phyloP scores from a whole-genome alignment of 352 stramenopile species.

The Globisporangium nunn region DNA sequence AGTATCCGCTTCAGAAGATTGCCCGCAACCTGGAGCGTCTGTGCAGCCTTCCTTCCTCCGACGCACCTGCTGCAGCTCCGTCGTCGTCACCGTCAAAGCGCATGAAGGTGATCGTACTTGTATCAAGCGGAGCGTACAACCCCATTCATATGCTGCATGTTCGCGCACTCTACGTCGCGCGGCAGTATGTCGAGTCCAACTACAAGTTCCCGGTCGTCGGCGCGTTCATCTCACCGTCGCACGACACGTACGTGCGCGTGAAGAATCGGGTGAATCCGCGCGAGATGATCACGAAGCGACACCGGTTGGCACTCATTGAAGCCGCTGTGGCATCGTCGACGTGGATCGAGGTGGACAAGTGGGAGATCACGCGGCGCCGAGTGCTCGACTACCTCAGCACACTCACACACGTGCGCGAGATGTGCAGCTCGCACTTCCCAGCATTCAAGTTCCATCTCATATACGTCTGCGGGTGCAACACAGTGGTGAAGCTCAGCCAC shows the following conservation, averaged over 20 bases:
- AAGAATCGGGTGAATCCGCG: constrained; percentile 65
- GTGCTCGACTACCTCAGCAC: constrained; percentile 76
- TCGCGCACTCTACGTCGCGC: constrained; percentile 65
- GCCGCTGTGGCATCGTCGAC: constrained; percentile 55
- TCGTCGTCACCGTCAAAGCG: constrained; percentile 22
- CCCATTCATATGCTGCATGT: constrained; percentile 76
- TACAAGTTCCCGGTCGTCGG: constrained; percentile 75
- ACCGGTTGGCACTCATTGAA: constrained; percentile 59
- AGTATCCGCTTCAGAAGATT: constrained; percentile 68
- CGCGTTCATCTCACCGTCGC: constrained; percentile 69
- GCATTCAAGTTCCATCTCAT: constrained; percentile 61
- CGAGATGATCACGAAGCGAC: constrained; percentile 71
- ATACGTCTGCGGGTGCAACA: constrained; percentile 76
- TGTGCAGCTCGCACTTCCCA: constrained; percentile 63
- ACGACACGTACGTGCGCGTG: constrained; percentile 66
- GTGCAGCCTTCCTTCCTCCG: background rate
- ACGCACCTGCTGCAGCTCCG: background rate
- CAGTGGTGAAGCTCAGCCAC: constrained; percentile 73
- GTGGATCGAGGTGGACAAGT: constrained; percentile 84
- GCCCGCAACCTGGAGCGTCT: constrained; percentile 55
- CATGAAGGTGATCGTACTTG: constrained; percentile 63
- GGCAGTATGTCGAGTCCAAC: constrained; percentile 72
- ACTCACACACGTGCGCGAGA: constrained; percentile 62
- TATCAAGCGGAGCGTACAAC: constrained; percentile 70
- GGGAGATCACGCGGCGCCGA: constrained; percentile 67